These are phyloP conservation scores for Pythium brachiatum DNA, from an alignment of 352 stramenopile genomes.

Conservation along the genomic window DNA sequence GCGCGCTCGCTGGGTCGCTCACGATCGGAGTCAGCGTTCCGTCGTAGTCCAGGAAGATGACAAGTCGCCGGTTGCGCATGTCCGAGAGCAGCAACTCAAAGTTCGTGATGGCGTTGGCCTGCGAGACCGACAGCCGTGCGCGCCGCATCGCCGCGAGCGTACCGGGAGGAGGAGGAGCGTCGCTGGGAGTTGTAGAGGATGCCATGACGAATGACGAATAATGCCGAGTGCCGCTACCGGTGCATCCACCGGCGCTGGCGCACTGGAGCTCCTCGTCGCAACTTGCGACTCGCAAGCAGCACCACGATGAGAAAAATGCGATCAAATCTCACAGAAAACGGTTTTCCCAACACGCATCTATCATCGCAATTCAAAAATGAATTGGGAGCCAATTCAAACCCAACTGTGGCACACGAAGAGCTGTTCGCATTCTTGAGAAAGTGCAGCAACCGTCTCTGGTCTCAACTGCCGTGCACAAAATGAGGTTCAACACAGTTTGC, in stretches of 20 bases:
- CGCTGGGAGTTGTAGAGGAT: not conserved
- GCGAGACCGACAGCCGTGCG: constrained; percentile 57
- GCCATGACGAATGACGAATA: constrained; percentile 4
- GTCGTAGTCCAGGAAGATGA: constrained; percentile 89
- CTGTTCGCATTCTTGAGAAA: too few relatives aligned
- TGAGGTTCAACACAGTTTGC: constrained; percentile 19
- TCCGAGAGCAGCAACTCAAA: constrained; percentile 52
- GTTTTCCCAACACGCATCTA: not conserved
- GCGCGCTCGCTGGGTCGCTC: constrained; percentile 74
- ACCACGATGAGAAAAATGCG: not conserved
- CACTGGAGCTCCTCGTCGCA: not conserved
- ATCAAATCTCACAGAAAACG: constrained; percentile 8
- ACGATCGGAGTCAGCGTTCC: constrained; percentile 90
- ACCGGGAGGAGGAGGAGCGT: not conserved
- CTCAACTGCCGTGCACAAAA: not conserved
- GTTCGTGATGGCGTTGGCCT: constrained; percentile 74
- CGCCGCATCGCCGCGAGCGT: constrained; percentile 14
- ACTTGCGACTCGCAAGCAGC: not conserved
- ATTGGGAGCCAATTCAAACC: constrained; percentile 24
- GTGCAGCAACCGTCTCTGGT: not conserved
- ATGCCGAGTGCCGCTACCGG: constrained; percentile 8
- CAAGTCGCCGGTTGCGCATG: constrained; percentile 59
- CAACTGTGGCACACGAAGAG: too few relatives aligned
- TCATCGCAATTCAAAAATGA: constrained; percentile 24
- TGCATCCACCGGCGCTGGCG: not conserved